Evolutionary conservation across 257 asterid genomes (phyloP), one percentile per base, ranked within the genome.

Genomic region (Nicotiana tomentosiformis): DNA sequence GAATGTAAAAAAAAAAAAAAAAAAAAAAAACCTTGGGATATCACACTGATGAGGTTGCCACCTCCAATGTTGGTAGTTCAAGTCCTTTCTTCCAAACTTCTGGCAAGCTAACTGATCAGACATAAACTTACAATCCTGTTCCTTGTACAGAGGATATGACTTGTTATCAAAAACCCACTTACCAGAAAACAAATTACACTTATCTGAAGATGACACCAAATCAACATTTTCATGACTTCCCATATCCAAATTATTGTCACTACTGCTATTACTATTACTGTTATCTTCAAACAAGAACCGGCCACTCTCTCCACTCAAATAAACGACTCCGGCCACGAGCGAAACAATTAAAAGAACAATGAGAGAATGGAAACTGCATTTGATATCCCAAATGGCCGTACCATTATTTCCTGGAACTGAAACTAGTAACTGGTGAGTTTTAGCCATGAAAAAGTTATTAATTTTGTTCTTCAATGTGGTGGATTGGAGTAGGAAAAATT

Each of bases 41-140:
- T 92, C 87, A 69, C 98, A 93, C 0, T 85, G 81, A 81, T 87
- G 90, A 69, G 98, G 96, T 79, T 94, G 94, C 97, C 97, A 93
- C 80, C 94, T 83, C 97, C 95, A 93, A 20, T 89, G 58, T 80
- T 86, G 93, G 83, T 90, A 92, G 20, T 83, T 82, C 49, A 89
- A 77, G 80, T 93, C 97, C 51, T 89, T 87, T 60, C 97, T 85
- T 6, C 98, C 98, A 32, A 87, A 89, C 51, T 78, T 91, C 23
- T 87, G 86, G 65, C 98, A 93, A 4, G 96, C 92, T 51, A 91
- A 90, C 1, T 87, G 90, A 33, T 80, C 88, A 17, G 84, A 85
- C 91, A 87, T 85, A 77, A 92, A 89, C 1, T 88, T 87, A 72
- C 97, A 94, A 7, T 86, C 33, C 20, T 67, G 53, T 87, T 92